Evolutionary conservation across 768 basidiomycete genomes (phyloP), one percentile per base, ranked within the genome.

Genomic region (Suillus variegatus): DNA sequence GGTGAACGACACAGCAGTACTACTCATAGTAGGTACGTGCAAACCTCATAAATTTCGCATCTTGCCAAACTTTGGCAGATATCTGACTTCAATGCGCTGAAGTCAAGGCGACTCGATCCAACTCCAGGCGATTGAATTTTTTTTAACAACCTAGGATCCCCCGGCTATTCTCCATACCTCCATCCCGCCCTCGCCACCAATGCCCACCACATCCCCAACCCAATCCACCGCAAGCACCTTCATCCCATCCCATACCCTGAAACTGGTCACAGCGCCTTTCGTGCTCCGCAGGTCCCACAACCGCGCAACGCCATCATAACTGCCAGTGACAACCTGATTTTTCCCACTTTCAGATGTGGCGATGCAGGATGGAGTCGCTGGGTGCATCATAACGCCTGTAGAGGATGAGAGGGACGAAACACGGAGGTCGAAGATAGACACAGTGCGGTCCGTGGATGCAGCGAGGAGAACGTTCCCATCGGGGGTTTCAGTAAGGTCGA

Each of bases 271-370:
- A 1, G 90, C 85, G 16, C 82, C 79, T 69, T 88, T 87, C 18
- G 82, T 81, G 69, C 89, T 93, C 5, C 92, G 82, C 32, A 92
- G 72, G 72, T 95, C 93, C 92, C 92, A 95, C 4, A 94, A 72
- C 6, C 92, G 81, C 0, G 88, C 90, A 2, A 88, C 77, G 13
- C 93, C 92, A 64, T 95, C 93, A 72, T 94, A 93, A 0, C 88
- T 84, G 6, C 91, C 93, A 0, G 85, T 91, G 22, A 89, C 78
- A 12, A 92, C 78, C 71, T 91, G 90, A 38, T 88, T 79, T 14
- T 69, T 73, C 22, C 73, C 67, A 12, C 16, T 60, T 6, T 41
- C 57, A 40, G 46, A 70, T 10, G 62, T 57, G 6, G 73, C 65
- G n/a, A 93, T 75, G 63, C 86, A 88, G 0, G 90, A 88, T 0